These are phyloP conservation scores for Phyllosticta paracitricarpa DNA, from an alignment of 2,329 filamentous ascomycete genomes.

Conservation along the genomic window DNA sequence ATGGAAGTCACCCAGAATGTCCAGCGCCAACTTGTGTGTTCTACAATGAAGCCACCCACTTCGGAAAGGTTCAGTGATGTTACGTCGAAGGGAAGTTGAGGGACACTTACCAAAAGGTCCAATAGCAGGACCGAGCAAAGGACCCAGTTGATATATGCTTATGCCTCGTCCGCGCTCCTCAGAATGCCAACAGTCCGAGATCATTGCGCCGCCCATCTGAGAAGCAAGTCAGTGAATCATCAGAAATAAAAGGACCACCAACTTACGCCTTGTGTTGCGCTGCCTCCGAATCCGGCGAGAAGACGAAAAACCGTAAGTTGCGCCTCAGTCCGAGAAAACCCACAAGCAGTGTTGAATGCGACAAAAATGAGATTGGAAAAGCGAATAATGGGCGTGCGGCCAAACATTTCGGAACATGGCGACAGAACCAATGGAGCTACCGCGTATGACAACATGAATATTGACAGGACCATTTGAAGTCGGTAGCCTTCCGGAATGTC, in stretches of 20 bases:
- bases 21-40: slow-evolving; percentile 38
- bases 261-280: slow-evolving; percentile 28
- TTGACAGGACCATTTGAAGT: slow-evolving; percentile 24
- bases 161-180: slow-evolving; percentile 55
- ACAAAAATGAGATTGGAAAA: slow-evolving; percentile 27
- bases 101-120: slow-evolving; percentile 45
- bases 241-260: slow-evolving; percentile 4
- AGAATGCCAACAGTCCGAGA: slow-evolving; percentile 48
- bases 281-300: slow-evolving; percentile 27
- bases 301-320: slow-evolving; percentile 29
- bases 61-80: slow-evolving; percentile 21
- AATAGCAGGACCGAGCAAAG: slow-evolving; percentile 54
- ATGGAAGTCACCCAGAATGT: slow-evolving; percentile 40
- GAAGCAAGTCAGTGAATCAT: neutral
- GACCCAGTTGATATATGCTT: slow-evolving; percentile 52
- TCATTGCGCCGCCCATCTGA: slow-evolving; percentile 16
- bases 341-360: slow-evolving; percentile 29
- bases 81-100: neutral
- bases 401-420: slow-evolving; percentile 26
- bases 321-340: slow-evolving; percentile 25
- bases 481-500: slow-evolving; percentile 21
- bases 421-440: slow-evolving; percentile 30
- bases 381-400: slow-evolving; percentile 28
- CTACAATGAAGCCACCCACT: slow-evolving; percentile 38
- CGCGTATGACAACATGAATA: slow-evolving; percentile 31